Evolutionary conservation across 352 stramenopile species (phyloP), one percentile per base, ranked within the genome.

Genomic region (Phytopythium chamaehyphon): DNA sequence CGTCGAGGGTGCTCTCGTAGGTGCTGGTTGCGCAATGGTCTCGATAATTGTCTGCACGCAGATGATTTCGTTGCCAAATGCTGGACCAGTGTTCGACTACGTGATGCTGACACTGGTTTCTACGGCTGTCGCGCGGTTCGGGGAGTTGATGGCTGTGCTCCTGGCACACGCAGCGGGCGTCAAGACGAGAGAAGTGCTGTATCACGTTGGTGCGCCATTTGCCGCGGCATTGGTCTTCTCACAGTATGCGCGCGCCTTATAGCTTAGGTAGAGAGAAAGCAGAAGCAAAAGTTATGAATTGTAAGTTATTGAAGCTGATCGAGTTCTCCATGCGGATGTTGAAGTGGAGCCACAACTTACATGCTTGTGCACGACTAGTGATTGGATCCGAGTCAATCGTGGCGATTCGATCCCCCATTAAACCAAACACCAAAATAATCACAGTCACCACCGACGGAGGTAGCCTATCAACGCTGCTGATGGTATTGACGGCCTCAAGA

Each of bases 1-100:
- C 45, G 45, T 40, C 45, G 45, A 51, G 45, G 14, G 45, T 11
- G 8, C 28, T n/a, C 28, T 51, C 45, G 28, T 40, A 1, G 28
- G 45, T 31, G 45, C 45, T 11, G 28, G 45, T 18, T 38, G 26
- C 11, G 45, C 15, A 6, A 12, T 26, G 1, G 16, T 51, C 45
- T 26, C 31, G n/a, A 19, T 19, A 11, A 31, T 51, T n/a, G 18
- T 31, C 6, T 4, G 8, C 10, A 40, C 45, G 5, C 45, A 51
- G 26, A 26, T 51, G n/a, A 26, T 51, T 6, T 11, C 24, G 26
- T 18, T 51, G 28, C 45, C 45, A 7, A 51, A 51, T 19, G 28
- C 26, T 18, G 24, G 26, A 1, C 28, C 45, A 3, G 45, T 51
- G n/a, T 12, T 51, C 14, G 28, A 40, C 28, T 51, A 21, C 45